phyloP scores from a whole-genome alignment of 345 rosid genomes.

The Capsella bursapastoris region DNA sequence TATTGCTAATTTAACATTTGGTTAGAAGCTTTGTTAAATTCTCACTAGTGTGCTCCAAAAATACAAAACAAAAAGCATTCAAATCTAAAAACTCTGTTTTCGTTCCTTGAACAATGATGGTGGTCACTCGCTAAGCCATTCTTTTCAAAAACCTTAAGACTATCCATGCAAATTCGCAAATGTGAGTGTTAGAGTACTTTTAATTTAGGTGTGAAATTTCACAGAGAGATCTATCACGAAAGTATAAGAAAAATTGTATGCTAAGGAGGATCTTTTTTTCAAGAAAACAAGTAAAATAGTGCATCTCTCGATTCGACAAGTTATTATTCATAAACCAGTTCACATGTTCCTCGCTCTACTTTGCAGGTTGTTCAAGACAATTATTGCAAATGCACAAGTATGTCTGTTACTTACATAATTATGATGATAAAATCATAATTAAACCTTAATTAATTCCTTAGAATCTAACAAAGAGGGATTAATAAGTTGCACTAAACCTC shows the following conservation, averaged over 20 bases:
- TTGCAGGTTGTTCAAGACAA: too few relatives aligned
- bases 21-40: not conserved
- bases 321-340: too few relatives aligned
- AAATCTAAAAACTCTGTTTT: constrained; percentile 2
- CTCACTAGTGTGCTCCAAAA: not conserved
- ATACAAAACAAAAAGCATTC: not conserved
- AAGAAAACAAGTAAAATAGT: not conserved
- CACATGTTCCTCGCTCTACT: too few relatives aligned
- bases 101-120: not conserved
- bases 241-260: not conserved
- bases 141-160: not conserved
- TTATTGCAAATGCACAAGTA: too few relatives aligned
- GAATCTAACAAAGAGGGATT: too few relatives aligned
- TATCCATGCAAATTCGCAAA: not conserved
- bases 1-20: not conserved
- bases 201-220: not conserved
- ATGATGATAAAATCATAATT: too few relatives aligned
- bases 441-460: too few relatives aligned
- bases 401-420: too few relatives aligned
- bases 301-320: not conserved
- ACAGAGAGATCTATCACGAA: not conserved
- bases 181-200: not conserved
- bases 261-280: not conserved
- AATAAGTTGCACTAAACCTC: too few relatives aligned
- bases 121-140: not conserved